Base-by-base conservation (phyloP, 108 stramenopile species). In the Ochromonas danica region DNA sequence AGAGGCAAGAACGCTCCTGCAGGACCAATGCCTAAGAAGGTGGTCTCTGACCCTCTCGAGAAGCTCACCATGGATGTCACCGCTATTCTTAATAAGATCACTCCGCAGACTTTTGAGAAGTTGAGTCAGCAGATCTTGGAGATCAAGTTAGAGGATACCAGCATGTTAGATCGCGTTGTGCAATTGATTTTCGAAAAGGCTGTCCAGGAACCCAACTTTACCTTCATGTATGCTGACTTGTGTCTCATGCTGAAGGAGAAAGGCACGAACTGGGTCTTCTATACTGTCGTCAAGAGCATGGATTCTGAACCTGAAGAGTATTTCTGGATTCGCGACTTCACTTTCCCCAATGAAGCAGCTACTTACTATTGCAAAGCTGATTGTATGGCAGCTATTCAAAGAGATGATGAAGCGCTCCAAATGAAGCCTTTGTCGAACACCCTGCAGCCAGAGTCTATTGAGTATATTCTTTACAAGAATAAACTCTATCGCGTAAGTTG, bases 201-300 rank as follows among this genome's bases (percentile, higher is more conserved):
- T 10, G 93, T 94, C 62, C 80, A 83, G 39, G 93, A 97, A 85
- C 87, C 90, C 38, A 92, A 93, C 79, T 95, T 97, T 79, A 86
- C 88, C 40, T 85, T 87, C 33, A 88, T 97, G 89, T 97, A 95
- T 80, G 96, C 94, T 6, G 85, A 89, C 43, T 84, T 97, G 22
- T 95, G 94, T 79, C 86, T 88, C 90, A 87, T 90, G 45, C 83
- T 96, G 33, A 88, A 86, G 60, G 78, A 94, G 71, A 75, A 85
- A 62, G 85, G 84, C n/a, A 84, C 84, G 61, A 79, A 87, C 17
- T 92, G 92, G 30, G 85, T 78, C 30, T 94, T 94, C 78, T 88
- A 93, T 74, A 87, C 93, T 80, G 91, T 88, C 63, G 87, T 93
- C 2, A 33, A 57, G 40, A 57, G 78, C 42, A 87, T 81, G 42